Evolutionary conservation across 2,329 filamentous ascomycete species (phyloP).

Genomic region (Aspergillus vadensis): DNA sequence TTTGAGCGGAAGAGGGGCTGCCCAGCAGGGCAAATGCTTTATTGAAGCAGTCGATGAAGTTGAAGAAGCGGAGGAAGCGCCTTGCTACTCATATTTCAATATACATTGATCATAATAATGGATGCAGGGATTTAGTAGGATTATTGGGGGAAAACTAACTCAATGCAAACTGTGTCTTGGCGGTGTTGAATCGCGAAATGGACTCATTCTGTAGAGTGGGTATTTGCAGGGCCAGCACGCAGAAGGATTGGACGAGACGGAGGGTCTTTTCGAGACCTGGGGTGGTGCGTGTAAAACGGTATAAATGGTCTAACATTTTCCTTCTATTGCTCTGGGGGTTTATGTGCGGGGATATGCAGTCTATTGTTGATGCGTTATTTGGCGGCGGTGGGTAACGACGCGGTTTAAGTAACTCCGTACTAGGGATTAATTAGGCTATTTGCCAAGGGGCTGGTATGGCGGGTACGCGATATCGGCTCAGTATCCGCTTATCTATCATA

Average conservation of each 20-base stretch:
- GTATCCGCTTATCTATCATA: too few species aligned
- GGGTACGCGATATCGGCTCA: too few species aligned
- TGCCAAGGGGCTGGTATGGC: too few species aligned
- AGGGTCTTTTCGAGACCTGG: slow-evolving; percentile 38
- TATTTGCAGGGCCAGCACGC: slow-evolving; percentile 27
- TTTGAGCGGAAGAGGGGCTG: slow-evolving; percentile 18
- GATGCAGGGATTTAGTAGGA: background rate
- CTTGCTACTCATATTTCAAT: slow-evolving; percentile 44
- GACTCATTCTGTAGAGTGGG: slow-evolving; percentile 21
- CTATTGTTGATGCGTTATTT: background rate
- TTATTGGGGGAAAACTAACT: slow-evolving; percentile 30
- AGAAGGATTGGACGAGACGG: slow-evolving; percentile 36
- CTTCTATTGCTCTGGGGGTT: background rate
- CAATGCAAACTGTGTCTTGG: slow-evolving; percentile 43
- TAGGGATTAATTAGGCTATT: too few species aligned
- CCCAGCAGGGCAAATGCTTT: slow-evolving; percentile 51
- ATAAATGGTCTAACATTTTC: slow-evolving; percentile 25
- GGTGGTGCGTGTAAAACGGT: slow-evolving; percentile 30
- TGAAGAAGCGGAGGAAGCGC: slow-evolving; percentile 68
- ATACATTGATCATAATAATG: background rate
- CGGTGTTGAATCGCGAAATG: slow-evolving; percentile 33
- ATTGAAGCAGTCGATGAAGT: slow-evolving; percentile 64
- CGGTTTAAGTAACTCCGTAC: too few species aligned
- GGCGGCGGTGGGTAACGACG: too few species aligned
- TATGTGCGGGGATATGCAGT: background rate